Evolutionary conservation across 1,284 basidiomycete species (phyloP), one percentile per base, ranked within the genome.

Genomic region (Cystobasidiaceae sp.): DNA sequence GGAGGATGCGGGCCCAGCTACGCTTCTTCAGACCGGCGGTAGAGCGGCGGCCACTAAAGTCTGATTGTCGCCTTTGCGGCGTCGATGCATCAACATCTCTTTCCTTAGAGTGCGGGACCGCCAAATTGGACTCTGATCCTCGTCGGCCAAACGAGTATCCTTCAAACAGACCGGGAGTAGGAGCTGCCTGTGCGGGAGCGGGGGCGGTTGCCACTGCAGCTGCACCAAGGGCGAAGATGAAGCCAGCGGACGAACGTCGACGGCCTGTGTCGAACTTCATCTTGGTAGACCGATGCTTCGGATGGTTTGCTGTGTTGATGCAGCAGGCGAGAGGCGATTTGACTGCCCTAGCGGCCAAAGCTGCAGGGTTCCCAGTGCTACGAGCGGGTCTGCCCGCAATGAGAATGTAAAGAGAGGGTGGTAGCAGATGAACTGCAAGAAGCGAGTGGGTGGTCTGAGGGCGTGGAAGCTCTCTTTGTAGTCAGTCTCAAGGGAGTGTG

Each of bases 141-240:
- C 54, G n/a, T 43, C 54, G 54, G 19, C 54, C 54, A n/a, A 56
- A 56, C 6, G 39, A 43, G 23, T 28, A 56, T 23, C 54, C 54
- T 56, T 56, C 54, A 11, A 43, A 43, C 7, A 34, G 45, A 4
- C 27, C 41, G 19, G 51, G 17, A 5, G 61, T 33, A 27, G 61
- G 61, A 25, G 61, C 61, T n/a, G 58, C 58, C 8, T 39, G 28
- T 19, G 34, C 51, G 6, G 28, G 15, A 5, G 15, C 19, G n/a
- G 52, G 52, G 13, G 51, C 61, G 27, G 52, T 49, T 21, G 52
- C 51, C 13, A 56, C 21, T 25, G 61, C 52, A 21, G 61, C 61
- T 19, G 61, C 52, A 17, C 61, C 52, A 15, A 56, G 30, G 19
- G 51, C 61, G 52, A 56, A 55, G 52, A 64, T 25, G 17, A 64